These are phyloP conservation scores for Apodospora peruviana DNA, from an alignment of 495 filamentous ascomycete genomes.

Conservation along the genomic window DNA sequence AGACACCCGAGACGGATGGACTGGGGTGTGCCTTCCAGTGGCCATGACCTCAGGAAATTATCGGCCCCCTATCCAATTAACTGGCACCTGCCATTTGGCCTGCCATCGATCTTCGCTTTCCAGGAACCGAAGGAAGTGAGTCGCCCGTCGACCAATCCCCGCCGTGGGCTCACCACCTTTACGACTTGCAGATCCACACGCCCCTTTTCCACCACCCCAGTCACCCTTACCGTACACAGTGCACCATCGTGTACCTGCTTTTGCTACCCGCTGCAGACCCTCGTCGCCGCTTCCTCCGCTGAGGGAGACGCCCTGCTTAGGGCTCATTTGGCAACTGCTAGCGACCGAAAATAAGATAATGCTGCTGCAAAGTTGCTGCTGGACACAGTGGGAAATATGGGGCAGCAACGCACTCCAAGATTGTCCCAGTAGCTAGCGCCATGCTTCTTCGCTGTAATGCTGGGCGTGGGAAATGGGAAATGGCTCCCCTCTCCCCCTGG, in stretches of 20 bases:
- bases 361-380: too few species aligned
- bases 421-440: not conserved
- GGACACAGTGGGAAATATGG: not conserved
- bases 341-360: not conserved
- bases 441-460: not conserved
- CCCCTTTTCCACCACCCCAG: conserved; percentile 6
- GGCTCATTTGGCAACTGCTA: too few species aligned
- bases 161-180: not conserved
- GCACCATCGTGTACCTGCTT: too few species aligned
- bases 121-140: not conserved
- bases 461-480: not conserved
- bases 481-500: not conserved
- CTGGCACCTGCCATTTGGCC: conserved; percentile 2
- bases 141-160: not conserved
- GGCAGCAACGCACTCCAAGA: not conserved
- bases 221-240: not conserved
- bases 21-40: not conserved
- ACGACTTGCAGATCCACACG: conserved; percentile 10
- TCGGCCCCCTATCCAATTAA: not conserved
- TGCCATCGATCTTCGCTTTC: not conserved
- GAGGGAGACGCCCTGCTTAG: too few species aligned
- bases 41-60: not conserved
- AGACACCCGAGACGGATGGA: not conserved
- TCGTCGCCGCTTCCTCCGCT: too few species aligned
- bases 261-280: too few species aligned